These are phyloP conservation scores for Funneliformis geosporum DNA, from an alignment of 192 early-diverging fungal species.

Conservation along the genomic window DNA sequence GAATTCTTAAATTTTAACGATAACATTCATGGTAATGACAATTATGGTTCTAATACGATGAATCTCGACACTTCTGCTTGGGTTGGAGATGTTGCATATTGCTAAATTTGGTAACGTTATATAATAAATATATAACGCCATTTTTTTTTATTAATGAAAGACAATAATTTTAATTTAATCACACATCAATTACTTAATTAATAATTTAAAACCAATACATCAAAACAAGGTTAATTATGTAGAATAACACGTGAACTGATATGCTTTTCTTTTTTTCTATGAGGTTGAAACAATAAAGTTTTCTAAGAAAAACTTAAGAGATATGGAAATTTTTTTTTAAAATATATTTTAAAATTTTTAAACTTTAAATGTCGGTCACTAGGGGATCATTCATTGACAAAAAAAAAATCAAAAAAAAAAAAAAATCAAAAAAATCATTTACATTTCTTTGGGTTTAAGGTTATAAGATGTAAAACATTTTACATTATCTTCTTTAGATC, in stretches of 20 bases:
- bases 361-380: background rate
- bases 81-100: slow-evolving; percentile 27
- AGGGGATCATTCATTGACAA: background rate
- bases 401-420: background rate
- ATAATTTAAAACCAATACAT: background rate
- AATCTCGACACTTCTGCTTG: slow-evolving; percentile 7
- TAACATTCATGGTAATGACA: background rate
- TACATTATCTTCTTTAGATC: background rate
- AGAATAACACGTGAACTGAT: slow-evolving; percentile 8
- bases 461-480: background rate
- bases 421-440: background rate
- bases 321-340: background rate
- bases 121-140: background rate
- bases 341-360: background rate
- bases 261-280: slow-evolving; percentile 14
- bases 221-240: background rate
- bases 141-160: background rate
- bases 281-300: slow-evolving; percentile 12
- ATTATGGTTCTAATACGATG: background rate
- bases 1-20: slow-evolving; percentile 28
- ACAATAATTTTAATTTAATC: background rate
- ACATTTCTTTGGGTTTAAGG: background rate
- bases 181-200: background rate
- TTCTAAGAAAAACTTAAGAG: slow-evolving; percentile 10
- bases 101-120: background rate